Evolutionary conservation across 2,329 filamentous ascomycete species (phyloP).

Genomic region (Rhytidhysteron rufulum): DNA sequence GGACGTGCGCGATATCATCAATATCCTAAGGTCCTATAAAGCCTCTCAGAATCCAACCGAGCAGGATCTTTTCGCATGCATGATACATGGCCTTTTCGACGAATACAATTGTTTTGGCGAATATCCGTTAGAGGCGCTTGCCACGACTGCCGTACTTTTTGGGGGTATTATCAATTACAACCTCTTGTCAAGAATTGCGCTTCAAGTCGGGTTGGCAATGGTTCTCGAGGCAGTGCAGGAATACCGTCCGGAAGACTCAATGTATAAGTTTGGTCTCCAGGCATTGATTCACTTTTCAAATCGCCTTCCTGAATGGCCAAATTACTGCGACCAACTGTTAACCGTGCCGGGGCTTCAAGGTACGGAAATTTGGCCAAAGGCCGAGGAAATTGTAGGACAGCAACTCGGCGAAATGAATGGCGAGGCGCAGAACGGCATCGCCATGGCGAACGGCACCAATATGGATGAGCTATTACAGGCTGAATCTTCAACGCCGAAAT

Average conservation of each 20-base stretch:
- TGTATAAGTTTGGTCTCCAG: slow-evolving; percentile 98
- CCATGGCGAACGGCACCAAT: slow-evolving; percentile 64
- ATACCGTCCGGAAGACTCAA: slow-evolving; percentile 74
- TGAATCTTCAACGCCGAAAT: slow-evolving; percentile 66
- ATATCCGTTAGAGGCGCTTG: slow-evolving; percentile 92
- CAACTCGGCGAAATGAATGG: slow-evolving; percentile 57
- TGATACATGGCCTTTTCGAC: slow-evolving; percentile 97
- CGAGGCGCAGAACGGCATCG: slow-evolving; percentile 43
- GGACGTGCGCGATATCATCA: slow-evolving; percentile 80
- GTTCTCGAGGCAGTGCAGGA: slow-evolving; percentile 94
- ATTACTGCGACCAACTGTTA: slow-evolving; percentile 81
- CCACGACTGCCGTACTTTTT: slow-evolving; percentile 93
- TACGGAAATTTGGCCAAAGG: slow-evolving; percentile 79
- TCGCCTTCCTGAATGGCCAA: slow-evolving; percentile 89
- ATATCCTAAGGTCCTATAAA: slow-evolving; percentile 82
- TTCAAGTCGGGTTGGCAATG: slow-evolving; percentile 94
- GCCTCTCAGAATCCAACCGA: slow-evolving; percentile 77
- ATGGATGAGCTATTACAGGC: slow-evolving; percentile 57
- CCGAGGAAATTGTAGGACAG: slow-evolving; percentile 73
- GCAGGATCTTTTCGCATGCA: slow-evolving; percentile 94
- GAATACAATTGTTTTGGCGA: slow-evolving; percentile 94
- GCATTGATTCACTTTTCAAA: slow-evolving; percentile 84
- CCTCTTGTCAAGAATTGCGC: slow-evolving; percentile 80
- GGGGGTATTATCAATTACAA: slow-evolving; percentile 94
- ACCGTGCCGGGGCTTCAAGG: slow-evolving; percentile 77